These are phyloP conservation scores for Lentinus polychrous DNA, from an alignment of 1,284 basidiomycete genomes.

Conservation along the genomic window DNA sequence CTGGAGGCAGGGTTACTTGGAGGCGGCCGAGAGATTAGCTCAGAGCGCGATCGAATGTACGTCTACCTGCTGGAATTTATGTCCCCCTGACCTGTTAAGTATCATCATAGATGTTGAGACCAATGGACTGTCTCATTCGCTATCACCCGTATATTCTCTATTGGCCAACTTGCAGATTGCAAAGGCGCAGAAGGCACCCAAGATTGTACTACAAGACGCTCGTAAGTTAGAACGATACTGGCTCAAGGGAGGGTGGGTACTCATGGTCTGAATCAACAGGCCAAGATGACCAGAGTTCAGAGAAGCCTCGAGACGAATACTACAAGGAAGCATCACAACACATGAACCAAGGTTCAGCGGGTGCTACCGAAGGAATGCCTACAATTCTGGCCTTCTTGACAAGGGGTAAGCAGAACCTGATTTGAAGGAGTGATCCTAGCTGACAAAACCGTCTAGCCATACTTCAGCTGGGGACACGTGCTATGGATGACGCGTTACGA, in stretches of 20 bases:
- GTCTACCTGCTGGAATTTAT: slow-evolving; percentile 16
- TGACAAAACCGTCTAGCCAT: slow-evolving; percentile 44
- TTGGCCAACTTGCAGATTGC: slow-evolving; percentile 81
- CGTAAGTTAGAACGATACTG: slow-evolving; percentile 42
- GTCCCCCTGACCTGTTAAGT: neutral
- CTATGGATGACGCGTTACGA: slow-evolving; percentile 72
- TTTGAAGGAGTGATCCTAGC: neutral
- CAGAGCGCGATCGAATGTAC: slow-evolving; percentile 56
- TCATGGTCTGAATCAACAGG: slow-evolving; percentile 33
- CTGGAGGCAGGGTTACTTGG: slow-evolving; percentile 61
- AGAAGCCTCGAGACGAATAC: slow-evolving; percentile 64
- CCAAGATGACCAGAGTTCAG: slow-evolving; percentile 56
- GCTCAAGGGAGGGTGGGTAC: neutral
- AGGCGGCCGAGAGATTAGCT: slow-evolving; percentile 65
- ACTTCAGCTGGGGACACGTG: slow-evolving; percentile 72
- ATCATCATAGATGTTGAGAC: slow-evolving; percentile 41
- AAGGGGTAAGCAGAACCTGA: slow-evolving; percentile 40
- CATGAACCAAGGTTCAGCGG: slow-evolving; percentile 59
- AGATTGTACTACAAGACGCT: slow-evolving; percentile 63
- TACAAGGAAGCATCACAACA: slow-evolving; percentile 63
- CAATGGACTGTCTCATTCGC: slow-evolving; percentile 37
- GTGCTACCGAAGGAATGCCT: slow-evolving; percentile 39
- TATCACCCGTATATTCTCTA: slow-evolving; percentile 69
- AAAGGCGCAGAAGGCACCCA: slow-evolving; percentile 75
- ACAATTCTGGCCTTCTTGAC: slow-evolving; percentile 54